Evolutionary conservation across 2,329 filamentous ascomycete species (phyloP), one percentile per base, ranked within the genome.

Genomic region (Colletotrichum gigasporum): DNA sequence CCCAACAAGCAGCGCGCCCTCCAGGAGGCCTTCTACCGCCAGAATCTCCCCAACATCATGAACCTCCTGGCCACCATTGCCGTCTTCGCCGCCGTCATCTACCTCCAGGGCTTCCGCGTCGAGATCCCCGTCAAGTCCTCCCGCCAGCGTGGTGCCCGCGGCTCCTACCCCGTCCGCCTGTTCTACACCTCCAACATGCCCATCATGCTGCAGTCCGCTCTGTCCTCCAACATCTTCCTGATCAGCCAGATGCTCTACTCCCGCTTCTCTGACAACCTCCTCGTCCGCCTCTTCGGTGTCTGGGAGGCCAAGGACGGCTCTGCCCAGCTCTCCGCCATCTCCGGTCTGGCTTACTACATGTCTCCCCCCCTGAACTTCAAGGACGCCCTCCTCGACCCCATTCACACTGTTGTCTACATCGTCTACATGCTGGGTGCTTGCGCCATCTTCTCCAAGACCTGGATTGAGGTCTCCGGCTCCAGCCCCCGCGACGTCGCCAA

Each of bases 151-250:
- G 96, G 96, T 81, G 96, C 97, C 79, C 95, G 96, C 75, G 96
- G 95, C 75, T 97, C 94, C 39, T 99, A 98, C 88, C 96, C 96
- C 74, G 90, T 99, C 80, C 95, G 96, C 76, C 92, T 99, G 65
- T 99, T 99, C 90, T 99, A 99, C 86, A 99, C 96, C 78, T 97
- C 94, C 80, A 99, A 99, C 91, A 99, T 99, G 96, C 96, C 96
- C 77, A 99, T 99, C 83, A 99, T 99, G 96, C 88, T 99, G 79
- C 96, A 99, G 86, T 98, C 95, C 48, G 96, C 96, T 72, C 89
- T 99, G 71, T 97, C 93, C 71, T 97, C 95, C 87, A 99, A 99
- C 87, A 89, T 99, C 82, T 99, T 99, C 90, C 86, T 99, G 69
- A 94, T 99, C 84, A 96, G 92, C 78, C 96, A 99, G 87, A 98